Conservation (phyloP, 2,329 filamentous ascomycete genomes). For the Trichoderma breve region DNA sequence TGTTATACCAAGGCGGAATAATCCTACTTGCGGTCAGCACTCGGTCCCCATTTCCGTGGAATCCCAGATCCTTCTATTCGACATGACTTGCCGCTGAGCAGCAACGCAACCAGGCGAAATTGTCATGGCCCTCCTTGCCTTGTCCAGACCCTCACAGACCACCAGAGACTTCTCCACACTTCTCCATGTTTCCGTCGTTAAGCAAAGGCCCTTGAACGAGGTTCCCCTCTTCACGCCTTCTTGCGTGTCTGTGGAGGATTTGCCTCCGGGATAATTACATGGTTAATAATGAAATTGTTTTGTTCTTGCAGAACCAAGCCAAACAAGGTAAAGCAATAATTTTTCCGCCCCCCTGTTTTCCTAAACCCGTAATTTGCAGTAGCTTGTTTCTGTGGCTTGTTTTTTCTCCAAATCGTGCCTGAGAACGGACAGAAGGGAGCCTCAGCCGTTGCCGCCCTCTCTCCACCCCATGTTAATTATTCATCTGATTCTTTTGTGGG, state of each 20-base stretch:
- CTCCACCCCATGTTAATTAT: not conserved
- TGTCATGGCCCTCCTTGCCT: not conserved
- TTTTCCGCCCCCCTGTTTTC: not conserved
- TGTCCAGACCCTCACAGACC: not conserved
- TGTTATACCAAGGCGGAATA: not conserved
- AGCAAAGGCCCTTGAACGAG: not conserved
- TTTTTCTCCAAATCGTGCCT: not conserved
- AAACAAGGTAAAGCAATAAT: not conserved
- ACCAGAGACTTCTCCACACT: not conserved
- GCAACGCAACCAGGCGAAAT: not conserved
- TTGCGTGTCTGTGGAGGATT: not conserved
- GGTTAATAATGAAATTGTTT: not conserved
- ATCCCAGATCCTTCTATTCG: not conserved
- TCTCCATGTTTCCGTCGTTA: not conserved
- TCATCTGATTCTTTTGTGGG: not conserved
- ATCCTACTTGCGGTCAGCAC: not conserved
- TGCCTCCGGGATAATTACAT: not conserved
- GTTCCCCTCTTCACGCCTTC: not conserved
- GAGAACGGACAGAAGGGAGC: conserved; percentile 13
- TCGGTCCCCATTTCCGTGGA: not conserved
- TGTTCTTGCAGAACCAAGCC: not conserved
- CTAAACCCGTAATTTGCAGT: not conserved
- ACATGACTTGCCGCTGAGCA: not conserved
- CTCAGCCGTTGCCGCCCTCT: not conserved
- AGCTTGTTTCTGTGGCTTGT: not conserved